Conservation (phyloP, 192 early-diverging fungal species). For the Entomortierella parvispora region DNA sequence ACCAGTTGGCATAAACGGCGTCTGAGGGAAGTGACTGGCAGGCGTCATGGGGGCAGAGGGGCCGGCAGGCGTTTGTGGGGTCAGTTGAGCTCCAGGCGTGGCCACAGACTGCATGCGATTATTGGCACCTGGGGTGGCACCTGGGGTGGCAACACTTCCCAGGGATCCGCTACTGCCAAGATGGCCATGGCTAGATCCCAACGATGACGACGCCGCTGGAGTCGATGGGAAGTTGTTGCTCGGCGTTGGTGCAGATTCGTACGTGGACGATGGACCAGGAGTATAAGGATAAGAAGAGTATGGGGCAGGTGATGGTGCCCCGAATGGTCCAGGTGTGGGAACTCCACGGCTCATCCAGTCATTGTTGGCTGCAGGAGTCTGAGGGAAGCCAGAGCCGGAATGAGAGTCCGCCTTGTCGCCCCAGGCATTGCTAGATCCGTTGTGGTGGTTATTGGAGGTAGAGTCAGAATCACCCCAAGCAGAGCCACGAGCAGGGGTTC, state of each 20-base stretch:
- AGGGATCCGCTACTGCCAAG: slow-evolving; percentile 7
- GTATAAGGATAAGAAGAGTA: slow-evolving; percentile 62
- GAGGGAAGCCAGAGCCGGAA: slow-evolving; percentile 46
- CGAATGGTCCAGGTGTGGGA: slow-evolving; percentile 45
- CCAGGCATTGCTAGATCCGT: slow-evolving; percentile 38
- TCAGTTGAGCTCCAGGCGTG: slow-evolving; percentile 59
- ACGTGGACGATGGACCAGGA: slow-evolving; percentile 56
- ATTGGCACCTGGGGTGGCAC: slow-evolving; percentile 37
- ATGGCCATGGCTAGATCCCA: slow-evolving; percentile 35
- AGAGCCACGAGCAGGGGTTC: slow-evolving; percentile 46
- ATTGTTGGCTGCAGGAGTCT: slow-evolving; percentile 49
- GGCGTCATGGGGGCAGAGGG: slow-evolving; percentile 59
- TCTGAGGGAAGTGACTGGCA: slow-evolving; percentile 56
- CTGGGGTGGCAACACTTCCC: slow-evolving; percentile 46
- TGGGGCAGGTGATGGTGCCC: slow-evolving; percentile 58
- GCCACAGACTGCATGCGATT: slow-evolving; percentile 52
- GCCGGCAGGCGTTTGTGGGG: slow-evolving; percentile 56
- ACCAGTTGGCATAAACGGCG: slow-evolving; percentile 58
- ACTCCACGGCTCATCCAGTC: slow-evolving; percentile 51
- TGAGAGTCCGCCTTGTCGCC: slow-evolving; percentile 46
- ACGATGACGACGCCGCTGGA: slow-evolving; percentile 63
- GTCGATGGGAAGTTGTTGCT: slow-evolving; percentile 60
- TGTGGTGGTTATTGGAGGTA: slow-evolving; percentile 12
- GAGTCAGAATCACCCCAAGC: slow-evolving; percentile 50
- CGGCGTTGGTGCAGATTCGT: slow-evolving; percentile 63